Base-by-base conservation (phyloP, 2,329 filamentous ascomycete genomes). In the Hirsutella thompsonii region DNA sequence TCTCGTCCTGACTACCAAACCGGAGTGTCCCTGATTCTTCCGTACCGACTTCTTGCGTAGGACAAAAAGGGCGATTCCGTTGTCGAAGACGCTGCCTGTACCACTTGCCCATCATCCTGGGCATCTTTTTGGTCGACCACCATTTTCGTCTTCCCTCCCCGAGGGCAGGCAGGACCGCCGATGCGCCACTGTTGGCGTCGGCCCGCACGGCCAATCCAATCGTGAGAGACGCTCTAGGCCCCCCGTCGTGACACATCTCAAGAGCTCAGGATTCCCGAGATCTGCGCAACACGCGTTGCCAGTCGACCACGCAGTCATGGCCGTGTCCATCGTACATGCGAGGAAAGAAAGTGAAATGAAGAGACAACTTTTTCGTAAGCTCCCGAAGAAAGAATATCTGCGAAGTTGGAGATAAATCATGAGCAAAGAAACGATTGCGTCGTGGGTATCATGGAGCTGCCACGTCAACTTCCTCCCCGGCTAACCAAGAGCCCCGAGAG, bases 371-470 rank as follows among this genome's bases (percentile, higher is more conserved):
- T 19, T 36, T 20, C 35, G 35, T 36, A 3, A 36, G 21, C 16
- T 23, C 37, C 36, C 33, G 21, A 21, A 14, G 11, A 5, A 37
- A 14, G 11, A 13, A 14, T 9, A 8, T 28, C 10, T 20, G 14
- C 13, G 20, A 36, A 19, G 20, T 36, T 8, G 26, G 19, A 38
- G 56, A 49, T n/a, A 49, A 52, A 44, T 52, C 49, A 46, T 42
- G 33, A 41, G 42, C 41, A 46, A 52, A 49, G 47, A 47, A 49
- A 44, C 47, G 48, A 53, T 45, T 52, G 48, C 52, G 52, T 60
- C 59, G 61, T 64, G 61, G 61, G 59, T 63, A 64, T 64, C 59
- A 60, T 61, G 52, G 50, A 59, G 60, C 59, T 59, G 50, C 59
- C 60, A 63, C 60, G 58, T 55, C 59, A 60, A 58, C 54, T 56